Evolutionary conservation across 2,329 filamentous ascomycete genomes (phyloP), one percentile per base, ranked within the genome.

Genomic region (Fusarium liriodendri): DNA sequence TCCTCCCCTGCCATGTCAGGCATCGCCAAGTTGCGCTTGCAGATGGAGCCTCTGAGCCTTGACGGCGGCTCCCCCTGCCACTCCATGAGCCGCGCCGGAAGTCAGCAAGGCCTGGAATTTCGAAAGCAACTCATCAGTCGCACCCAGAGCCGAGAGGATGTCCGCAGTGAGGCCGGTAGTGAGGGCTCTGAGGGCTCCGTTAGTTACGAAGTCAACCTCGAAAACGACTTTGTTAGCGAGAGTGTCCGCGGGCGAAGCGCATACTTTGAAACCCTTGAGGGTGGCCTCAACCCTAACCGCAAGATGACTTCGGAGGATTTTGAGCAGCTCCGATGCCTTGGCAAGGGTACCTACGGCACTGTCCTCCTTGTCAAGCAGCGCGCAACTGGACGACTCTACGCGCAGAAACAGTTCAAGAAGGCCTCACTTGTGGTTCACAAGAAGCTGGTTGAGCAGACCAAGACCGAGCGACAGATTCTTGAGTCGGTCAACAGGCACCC

Each of bases 331-430:
- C 94, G 94, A 59, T 98, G 96, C 82, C 91, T 99, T 25, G 97
- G 97, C 66, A 98, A 98, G 81, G 97, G 97, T 58, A 95, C 97
- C 16, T 99, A 97, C 81, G 97, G 97, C 38, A 99, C 96, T 1
- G 97, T 99, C 13, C 86, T 98, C 54, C 89, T 99, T 32, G 97
- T 99, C 70, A 97, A 95, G 84, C 96, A 99, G 84, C 91, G 91
- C 60, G 86, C 90, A 33, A 98, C 95, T 2, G 97, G 97, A 47
- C 92, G 94, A 50, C 89, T 99, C 6, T 99, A 95, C 80, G 97
- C 97, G 1, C 97, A 99, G 85, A 99, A 99, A 86, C 96, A 98
- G 84, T 97, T 99, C 85, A 97, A 96, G 82, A 99, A 99, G 85
- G 97, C 97, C 1, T 97, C 95, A 10, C 87, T 99, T 62, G 95